Evolutionary conservation across 192 early-diverging fungal species (phyloP).

Genomic region (Coemansia furcata): DNA sequence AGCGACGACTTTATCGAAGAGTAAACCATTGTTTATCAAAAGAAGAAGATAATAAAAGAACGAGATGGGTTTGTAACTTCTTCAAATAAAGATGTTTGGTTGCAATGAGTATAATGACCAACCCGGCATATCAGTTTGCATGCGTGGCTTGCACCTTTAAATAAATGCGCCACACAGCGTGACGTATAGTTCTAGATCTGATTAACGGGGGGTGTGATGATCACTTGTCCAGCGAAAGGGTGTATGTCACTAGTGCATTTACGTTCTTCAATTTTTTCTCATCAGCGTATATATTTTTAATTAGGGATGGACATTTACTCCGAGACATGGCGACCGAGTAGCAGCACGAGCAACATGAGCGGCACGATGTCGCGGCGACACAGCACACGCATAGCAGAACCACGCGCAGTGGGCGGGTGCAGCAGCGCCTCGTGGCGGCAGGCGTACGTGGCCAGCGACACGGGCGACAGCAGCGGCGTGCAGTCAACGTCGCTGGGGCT

Average conservation of each 20-base stretch:
- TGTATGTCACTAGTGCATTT: background rate
- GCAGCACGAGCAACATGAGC: conserved; percentile 26
- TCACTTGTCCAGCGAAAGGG: too few species aligned
- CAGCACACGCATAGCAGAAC: conserved; percentile 25
- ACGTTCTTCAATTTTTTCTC: background rate
- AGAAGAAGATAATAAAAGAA: background rate
- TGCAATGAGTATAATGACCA: too few species aligned
- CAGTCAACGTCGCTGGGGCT: conserved; percentile 47
- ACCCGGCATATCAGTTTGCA: too few species aligned
- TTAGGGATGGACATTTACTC: conserved; percentile 13
- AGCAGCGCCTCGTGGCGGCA: conserved; percentile 31
- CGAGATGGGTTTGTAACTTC: too few species aligned
- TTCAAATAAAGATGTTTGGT: background rate
- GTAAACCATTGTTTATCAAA: background rate
- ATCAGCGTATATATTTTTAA: background rate
- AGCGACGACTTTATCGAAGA: background rate
- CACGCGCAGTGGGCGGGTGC: too few species aligned
- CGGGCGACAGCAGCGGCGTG: conserved; percentile 40
- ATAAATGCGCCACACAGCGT: too few species aligned
- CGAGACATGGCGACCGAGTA: conserved; percentile 10
- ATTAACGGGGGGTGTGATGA: too few species aligned
- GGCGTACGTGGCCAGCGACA: conserved; percentile 41
- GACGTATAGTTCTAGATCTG: too few species aligned
- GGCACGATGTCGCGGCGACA: conserved; percentile 43
- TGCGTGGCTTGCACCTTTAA: too few species aligned